Evolutionary conservation across 2,329 filamentous ascomycete genomes (phyloP).

Genomic region (Pseudogymnoascus sp.): DNA sequence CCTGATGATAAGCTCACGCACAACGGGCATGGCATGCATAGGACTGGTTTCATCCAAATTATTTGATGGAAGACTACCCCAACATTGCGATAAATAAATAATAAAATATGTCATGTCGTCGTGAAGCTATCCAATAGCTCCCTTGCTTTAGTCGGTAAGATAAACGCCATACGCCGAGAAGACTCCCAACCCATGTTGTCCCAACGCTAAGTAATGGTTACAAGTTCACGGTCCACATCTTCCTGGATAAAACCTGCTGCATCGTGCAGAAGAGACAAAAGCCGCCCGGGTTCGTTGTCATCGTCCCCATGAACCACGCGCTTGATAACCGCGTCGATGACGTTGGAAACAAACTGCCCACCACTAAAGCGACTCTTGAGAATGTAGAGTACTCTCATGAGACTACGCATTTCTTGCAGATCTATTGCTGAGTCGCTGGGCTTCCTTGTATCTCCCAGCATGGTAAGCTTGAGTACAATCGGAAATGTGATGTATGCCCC

Average conservation of each 20-base stretch:
- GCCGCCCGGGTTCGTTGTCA: not conserved
- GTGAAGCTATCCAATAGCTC: not conserved
- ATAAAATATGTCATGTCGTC: not conserved
- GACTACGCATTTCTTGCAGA: conserved; percentile 2
- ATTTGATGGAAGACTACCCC: not conserved
- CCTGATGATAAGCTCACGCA: not conserved
- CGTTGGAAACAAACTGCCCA: conserved; percentile 5
- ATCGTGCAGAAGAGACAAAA: not conserved
- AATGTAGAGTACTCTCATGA: conserved; percentile 4
- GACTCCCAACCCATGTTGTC: not conserved
- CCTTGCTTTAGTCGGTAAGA: not conserved
- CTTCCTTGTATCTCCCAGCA: not conserved
- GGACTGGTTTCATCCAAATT: not conserved
- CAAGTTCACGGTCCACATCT: not conserved
- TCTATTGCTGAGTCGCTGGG: conserved; percentile 3
- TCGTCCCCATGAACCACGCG: not conserved
- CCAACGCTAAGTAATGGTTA: not conserved
- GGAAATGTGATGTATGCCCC: conserved; percentile 6
- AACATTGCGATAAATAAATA: not conserved
- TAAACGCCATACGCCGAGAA: not conserved
- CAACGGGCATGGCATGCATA: too few species aligned
- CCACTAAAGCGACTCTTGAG: conserved; percentile 8
- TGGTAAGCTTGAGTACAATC: not conserved
- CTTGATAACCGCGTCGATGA: conserved; percentile 5
- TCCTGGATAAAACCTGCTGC: not conserved